Evolutionary conservation across 768 basidiomycete species (phyloP).

Genomic region (Solioccasus polychromus): DNA sequence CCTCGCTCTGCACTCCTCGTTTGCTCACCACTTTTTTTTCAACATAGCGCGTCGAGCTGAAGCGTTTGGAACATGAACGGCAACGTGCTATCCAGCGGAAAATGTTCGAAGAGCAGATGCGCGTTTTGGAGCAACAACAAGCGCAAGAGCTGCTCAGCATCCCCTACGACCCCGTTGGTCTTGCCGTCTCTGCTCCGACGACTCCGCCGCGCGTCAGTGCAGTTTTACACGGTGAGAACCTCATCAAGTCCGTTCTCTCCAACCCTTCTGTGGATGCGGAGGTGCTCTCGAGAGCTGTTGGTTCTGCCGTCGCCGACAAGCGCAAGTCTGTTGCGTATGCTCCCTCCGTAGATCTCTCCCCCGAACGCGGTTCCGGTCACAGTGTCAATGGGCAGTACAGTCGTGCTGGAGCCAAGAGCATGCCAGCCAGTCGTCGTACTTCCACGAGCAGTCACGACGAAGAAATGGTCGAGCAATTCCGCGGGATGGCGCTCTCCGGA

Average conservation of each 20-base stretch:
- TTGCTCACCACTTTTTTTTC: slow-evolving; percentile 7
- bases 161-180: slow-evolving; percentile 59
- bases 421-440: slow-evolving; percentile 88
- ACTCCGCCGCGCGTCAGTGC: slow-evolving; percentile 81
- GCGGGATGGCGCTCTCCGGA: slow-evolving; percentile 65
- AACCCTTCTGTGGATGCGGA: slow-evolving; percentile 59
- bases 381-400: slow-evolving; percentile 52
- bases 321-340: slow-evolving; percentile 87
- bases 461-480: slow-evolving; percentile 72
- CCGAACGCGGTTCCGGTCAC: slow-evolving; percentile 53
- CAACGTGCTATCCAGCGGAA: slow-evolving; percentile 84
- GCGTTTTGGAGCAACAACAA: slow-evolving; percentile 87
- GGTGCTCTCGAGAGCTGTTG: slow-evolving; percentile 65
- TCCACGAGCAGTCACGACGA: slow-evolving; percentile 88
- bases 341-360: slow-evolving; percentile 70
- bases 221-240: slow-evolving; percentile 57
- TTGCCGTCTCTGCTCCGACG: slow-evolving; percentile 87
- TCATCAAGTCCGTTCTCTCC: slow-evolving; percentile 42
- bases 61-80: slow-evolving; percentile 82
- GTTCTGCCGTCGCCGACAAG: slow-evolving; percentile 66
- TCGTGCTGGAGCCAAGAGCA: slow-evolving; percentile 82
- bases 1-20: background rate
- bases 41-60: slow-evolving; percentile 78
- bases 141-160: slow-evolving; percentile 78
- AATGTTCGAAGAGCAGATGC: slow-evolving; percentile 97